A percentile compares a stretch with the other conserved stretches of the same genome.
Conservation (phyloP, 257 asterid species). For the Paraleonurus japonicus region DNA sequence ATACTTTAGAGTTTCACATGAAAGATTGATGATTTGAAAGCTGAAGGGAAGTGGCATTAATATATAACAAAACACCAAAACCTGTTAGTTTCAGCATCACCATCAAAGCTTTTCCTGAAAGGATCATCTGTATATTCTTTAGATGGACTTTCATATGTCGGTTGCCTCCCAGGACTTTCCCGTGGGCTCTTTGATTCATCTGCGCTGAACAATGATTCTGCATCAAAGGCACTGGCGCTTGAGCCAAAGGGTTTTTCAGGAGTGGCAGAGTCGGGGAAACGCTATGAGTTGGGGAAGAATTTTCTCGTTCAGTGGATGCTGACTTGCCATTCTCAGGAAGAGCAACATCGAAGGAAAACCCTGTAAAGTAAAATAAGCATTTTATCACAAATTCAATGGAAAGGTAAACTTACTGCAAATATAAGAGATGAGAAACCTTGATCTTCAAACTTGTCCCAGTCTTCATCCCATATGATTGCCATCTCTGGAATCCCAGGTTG, state of each 20-base stretch:
- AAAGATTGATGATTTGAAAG: constrained; percentile 2
- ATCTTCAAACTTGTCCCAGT: constrained; percentile 98
- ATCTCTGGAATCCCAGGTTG: constrained; percentile 88
- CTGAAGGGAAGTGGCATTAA: constrained; percentile 1
- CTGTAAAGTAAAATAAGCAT: constrained; percentile 38
- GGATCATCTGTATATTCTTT: constrained; percentile 59
- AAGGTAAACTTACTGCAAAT: constrained; percentile 1
- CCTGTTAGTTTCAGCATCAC: constrained; percentile 79
- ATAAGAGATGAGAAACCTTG: constrained; percentile 61
- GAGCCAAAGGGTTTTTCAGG: constrained; percentile 51
- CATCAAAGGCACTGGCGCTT: constrained; percentile 50
- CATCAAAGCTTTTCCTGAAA: constrained; percentile 64
- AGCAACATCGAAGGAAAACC: constrained; percentile 75
- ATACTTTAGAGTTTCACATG: constrained; percentile 1
- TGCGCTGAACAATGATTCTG: constrained; percentile 65
- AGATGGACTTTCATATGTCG: constrained; percentile 63
- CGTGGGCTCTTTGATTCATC: constrained; percentile 83
- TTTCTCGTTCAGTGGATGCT: constrained; percentile 42
- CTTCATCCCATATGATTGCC: constrained; percentile 96
- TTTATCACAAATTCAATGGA: constrained; percentile 19
- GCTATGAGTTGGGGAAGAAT: constrained; percentile 58
- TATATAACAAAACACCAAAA: constrained; percentile 29
- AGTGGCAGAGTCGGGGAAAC: constrained; percentile 53
- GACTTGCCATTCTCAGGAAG: constrained; percentile 54
- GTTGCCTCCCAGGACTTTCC: constrained; percentile 64